Evolutionary conservation across 1,284 basidiomycete genomes (phyloP).

Genomic region (Golubevia pallescens): DNA sequence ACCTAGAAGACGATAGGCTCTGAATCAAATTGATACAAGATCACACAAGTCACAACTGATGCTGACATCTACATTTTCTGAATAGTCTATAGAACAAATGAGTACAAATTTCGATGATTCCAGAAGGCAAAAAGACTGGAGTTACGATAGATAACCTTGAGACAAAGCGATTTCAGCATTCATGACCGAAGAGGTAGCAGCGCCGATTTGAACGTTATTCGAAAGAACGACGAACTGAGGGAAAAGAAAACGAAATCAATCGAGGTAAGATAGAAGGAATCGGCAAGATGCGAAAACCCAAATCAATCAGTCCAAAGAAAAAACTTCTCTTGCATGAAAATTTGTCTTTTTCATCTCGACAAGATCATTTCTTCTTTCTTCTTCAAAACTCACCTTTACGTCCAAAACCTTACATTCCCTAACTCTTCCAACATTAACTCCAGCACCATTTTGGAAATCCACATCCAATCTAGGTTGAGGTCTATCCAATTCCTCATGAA

Average conservation of each 20-base stretch:
- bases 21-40: too few relatives aligned
- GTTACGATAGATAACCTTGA: too few relatives aligned
- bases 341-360: neutral
- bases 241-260: neutral
- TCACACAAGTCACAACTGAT: too few relatives aligned
- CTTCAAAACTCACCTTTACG: conserved; percentile 41
- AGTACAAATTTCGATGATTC: too few relatives aligned
- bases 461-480: conserved; percentile 93
- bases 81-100: too few relatives aligned
- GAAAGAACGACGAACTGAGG: conserved; percentile 82
- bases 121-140: too few relatives aligned
- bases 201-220: conserved; percentile 95
- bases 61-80: too few relatives aligned
- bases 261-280: neutral
- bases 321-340: conserved; percentile 1
- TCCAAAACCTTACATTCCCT: conserved; percentile 89
- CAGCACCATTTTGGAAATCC: conserved; percentile 88
- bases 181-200: conserved; percentile 95
- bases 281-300: neutral
- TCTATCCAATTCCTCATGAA: conserved; percentile 89
- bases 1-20: too few relatives aligned
- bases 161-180: conserved; percentile 94
- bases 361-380: too few relatives aligned
- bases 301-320: neutral
- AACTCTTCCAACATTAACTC: conserved; percentile 89